Percentiles rank a stretch among this genome's conserved stretches.
These are phyloP conservation scores for Draba incana DNA, from an alignment of 345 rosid species.

Conservation along the genomic window DNA sequence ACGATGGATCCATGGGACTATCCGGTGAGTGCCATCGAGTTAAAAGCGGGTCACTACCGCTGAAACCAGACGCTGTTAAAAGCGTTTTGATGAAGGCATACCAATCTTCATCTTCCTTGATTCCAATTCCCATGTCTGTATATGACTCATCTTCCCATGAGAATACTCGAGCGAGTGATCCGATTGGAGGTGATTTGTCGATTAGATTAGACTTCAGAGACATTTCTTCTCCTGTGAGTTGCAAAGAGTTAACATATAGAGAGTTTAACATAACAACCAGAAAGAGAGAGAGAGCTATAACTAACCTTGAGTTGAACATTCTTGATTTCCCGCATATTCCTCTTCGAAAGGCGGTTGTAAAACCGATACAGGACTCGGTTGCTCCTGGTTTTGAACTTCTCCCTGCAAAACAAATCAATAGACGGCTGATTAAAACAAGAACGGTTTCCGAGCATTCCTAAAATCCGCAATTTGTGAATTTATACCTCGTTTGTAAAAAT, in stretches of 20 bases:
- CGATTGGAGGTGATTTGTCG: conserved; percentile 80
- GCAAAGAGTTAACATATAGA: conserved; percentile 21
- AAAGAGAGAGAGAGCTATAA: conserved; percentile 14
- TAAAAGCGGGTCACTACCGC: conserved; percentile 45
- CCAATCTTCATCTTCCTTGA: conserved; percentile 69
- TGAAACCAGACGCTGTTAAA: conserved; percentile 60
- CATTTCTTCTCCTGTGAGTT: conserved; percentile 53
- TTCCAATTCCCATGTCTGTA: conserved; percentile 40
- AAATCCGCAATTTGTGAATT: conserved; percentile 30
- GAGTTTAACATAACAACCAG: conserved; percentile 3
- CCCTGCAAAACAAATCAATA: conserved; percentile 55
- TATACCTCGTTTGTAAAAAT: conserved; percentile 54
- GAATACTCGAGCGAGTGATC: conserved; percentile 61
- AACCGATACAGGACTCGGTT: conserved; percentile 93
- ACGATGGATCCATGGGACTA: conserved; percentile 74
- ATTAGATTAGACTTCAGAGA: conserved; percentile 65
- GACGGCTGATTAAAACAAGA: conserved; percentile 25
- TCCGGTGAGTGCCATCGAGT: conserved; percentile 71
- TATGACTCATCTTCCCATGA: conserved; percentile 59
- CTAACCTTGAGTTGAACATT: conserved; percentile 52
- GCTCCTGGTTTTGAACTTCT: conserved; percentile 76
- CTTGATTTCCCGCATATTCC: conserved; percentile 50
- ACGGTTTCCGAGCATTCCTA: not conserved
- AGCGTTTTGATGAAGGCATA: conserved; percentile 55
- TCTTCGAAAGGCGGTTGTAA: conserved; percentile 73